Evolutionary conservation across 805 yeast genomes (phyloP), one percentile per base, ranked within the genome.

Genomic region (Metschnikowia continentalis): DNA sequence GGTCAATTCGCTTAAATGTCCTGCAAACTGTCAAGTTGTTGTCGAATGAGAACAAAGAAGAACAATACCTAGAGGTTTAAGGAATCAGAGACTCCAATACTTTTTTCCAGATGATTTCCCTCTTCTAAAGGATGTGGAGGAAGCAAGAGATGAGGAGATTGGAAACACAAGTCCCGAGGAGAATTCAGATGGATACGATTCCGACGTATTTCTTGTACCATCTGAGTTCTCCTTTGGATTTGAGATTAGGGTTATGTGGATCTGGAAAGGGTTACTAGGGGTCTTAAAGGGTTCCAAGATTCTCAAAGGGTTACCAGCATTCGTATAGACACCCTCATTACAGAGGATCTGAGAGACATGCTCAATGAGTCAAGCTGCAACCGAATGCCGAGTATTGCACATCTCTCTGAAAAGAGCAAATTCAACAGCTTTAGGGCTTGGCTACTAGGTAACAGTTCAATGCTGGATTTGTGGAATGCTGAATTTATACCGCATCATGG

Each of bases 1-100:
- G 84, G 5, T 60, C 65, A 1, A 81, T 90, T 6, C 68, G 85
- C 56, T 62, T 63, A 20, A 86, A 85, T 57, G 58, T 90, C 32
- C 83, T 83, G 49, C 66, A 68, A 35, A 65, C 52, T 1, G 62
- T 54, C 1, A 65, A 61, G 23, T 37, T 62, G 3, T 59, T 72
- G 38, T 56, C 70, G 1, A 60, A 54, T 1, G 56, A 54, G 30
- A 62, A 66, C 41, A 54, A 67, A 11, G 57, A 54, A 7, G 53
- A 52, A 6, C 64, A 65, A 32, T 64, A 64, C 46, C 53, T 54
- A 11, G 55, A 58, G 17, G 46, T 61, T 20, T 63, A 60, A 52
- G 49, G 49, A 32, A 43, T 38, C 8, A 42, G 56, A 1, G 38
- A 37, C 30, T 53, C 51, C 37, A 61, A 35, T 54, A 39, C 36